Base-by-base conservation (phyloP, 176 grass and related monocot genomes). In the Oryza nivara region DNA sequence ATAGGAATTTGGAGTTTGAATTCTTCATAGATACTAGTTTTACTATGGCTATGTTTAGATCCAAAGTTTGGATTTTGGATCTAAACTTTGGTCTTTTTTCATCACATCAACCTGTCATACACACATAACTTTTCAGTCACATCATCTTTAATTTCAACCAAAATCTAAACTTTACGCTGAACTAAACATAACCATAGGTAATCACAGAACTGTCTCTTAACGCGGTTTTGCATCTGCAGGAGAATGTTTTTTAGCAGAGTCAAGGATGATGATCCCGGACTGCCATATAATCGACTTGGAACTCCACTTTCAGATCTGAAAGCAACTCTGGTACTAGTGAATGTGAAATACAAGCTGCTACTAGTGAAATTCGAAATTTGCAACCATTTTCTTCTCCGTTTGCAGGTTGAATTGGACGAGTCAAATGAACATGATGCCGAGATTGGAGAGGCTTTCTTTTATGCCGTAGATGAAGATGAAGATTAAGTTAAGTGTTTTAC, bases 181-280 rank as follows among this genome's bases (percentile, higher is more conserved):
- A 23, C 23, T 23, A 23, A 23, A 23, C 23, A 23, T 23, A 23
- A 23, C 23, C 23, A 23, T 23, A 23, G 26, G 11, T 65, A 34
- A 47, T 70, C 49, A 72, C 34, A 81, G 23, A 16, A 11, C 12
- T 48, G n/a, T 16, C 51, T 68, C 71, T 49, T 83, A 52, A 66
- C 67, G 17, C 41, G 22, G 15, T 86, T 86, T 17, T 68, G 40
- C 36, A 22, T 72, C 5, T 68, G 43, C 85, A 90, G 91, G 91
- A 98, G 72, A 98, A 94, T 88, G 93, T 95, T 64, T 95, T 64
- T 83, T 98, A 90, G 91, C 93, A 45, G 96, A 98, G 71, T 95
- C 23, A 1, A 95, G 93, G 81, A 98, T 98, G 91, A 98, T 94
- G 96, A 86, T 94, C 16, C 93, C 93, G 78, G 96, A 92, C 79